Evolutionary conservation across 768 basidiomycete species (phyloP), one percentile per base, ranked within the genome.

Genomic region (Leccinum truebloodii): DNA sequence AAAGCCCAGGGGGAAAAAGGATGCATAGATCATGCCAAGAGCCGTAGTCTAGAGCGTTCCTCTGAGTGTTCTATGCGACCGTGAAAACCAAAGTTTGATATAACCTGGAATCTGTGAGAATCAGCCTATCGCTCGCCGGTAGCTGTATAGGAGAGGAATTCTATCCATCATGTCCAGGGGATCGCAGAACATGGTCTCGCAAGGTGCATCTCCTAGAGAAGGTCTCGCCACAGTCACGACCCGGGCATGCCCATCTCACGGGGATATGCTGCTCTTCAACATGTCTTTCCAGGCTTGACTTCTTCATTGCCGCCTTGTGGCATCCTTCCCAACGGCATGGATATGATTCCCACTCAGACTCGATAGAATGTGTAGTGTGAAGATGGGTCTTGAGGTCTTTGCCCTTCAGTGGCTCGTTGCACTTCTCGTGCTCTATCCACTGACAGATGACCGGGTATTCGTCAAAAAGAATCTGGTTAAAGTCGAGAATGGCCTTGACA

Each of bases 251-350:
- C 67, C 68, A 69, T 12, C 6, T 58, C 2, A 16, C 56, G 0
- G 64, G 54, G 10, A 65, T 8, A 26, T 69, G 68, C 2, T 52
- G 59, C 0, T 69, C 68, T 0, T 9, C 50, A 1, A 54, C 1
- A 16, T 69, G 68, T 0, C 68, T 44, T 10, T 59, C 59, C 4
- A 69, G 60, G 30, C 54, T 60, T 0, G 61, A 6, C 26, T 3
- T 61, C 48, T 3, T 51, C 68, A 70, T 65, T 1, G 50, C 37
- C 2, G 0, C 0, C 14, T 1, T 41, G 9, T 2, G 0, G 51
- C 68, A 69, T 14, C 0, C 53, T 2, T 28, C 0, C 69, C 68
- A 69, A 6, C 3, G 46, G 32, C 68, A 69, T 2, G 1, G 3
- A 14, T 69, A 65, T 3, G 0, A 0, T 5, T 46, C 37, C 20